These are phyloP conservation scores for Fraxinus americana DNA, from an alignment of 257 asterid species.

Conservation along the genomic window DNA sequence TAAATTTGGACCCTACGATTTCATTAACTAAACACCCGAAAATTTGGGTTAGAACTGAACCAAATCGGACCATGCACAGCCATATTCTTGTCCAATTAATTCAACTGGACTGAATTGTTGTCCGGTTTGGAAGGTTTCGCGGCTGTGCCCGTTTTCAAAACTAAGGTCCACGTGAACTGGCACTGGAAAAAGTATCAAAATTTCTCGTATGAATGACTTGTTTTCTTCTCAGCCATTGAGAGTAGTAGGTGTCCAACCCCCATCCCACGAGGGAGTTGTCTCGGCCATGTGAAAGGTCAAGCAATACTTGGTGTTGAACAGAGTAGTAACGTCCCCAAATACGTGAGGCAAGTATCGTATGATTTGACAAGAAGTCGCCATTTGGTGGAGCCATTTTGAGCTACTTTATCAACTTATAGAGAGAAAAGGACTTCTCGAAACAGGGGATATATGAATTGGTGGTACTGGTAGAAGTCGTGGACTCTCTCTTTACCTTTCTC, in stretches of 20 bases:
- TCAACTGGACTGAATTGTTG: background rate
- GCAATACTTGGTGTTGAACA: slow-evolving; percentile 17
- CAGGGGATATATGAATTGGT: slow-evolving; percentile 43
- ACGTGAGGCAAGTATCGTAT: slow-evolving; percentile 28
- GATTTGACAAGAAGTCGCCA: background rate
- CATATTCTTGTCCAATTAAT: background rate
- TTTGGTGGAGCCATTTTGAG: slow-evolving; percentile 29
- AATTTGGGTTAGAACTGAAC: too few species aligned
- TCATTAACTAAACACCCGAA: too few species aligned
- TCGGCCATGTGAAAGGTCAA: slow-evolving; percentile 8
- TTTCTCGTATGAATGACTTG: background rate
- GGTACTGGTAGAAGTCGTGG: slow-evolving; percentile 60
- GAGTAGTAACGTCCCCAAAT: slow-evolving; percentile 9
- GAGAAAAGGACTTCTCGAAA: slow-evolving; percentile 17
- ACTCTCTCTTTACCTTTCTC: slow-evolving; percentile 65
- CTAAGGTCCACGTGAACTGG: too few species aligned
- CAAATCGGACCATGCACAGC: too few species aligned
- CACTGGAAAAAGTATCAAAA: too few species aligned
- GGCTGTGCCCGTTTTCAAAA: background rate
- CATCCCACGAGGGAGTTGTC: background rate
- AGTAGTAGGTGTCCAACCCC: background rate
- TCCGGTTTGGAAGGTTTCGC: background rate
- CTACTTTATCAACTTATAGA: slow-evolving; percentile 30
- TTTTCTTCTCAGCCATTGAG: background rate
- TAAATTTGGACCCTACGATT: too few species aligned